These are phyloP conservation scores for Pseudocercospora cruenta DNA, from an alignment of 2,329 filamentous ascomycete genomes.

Conservation along the genomic window DNA sequence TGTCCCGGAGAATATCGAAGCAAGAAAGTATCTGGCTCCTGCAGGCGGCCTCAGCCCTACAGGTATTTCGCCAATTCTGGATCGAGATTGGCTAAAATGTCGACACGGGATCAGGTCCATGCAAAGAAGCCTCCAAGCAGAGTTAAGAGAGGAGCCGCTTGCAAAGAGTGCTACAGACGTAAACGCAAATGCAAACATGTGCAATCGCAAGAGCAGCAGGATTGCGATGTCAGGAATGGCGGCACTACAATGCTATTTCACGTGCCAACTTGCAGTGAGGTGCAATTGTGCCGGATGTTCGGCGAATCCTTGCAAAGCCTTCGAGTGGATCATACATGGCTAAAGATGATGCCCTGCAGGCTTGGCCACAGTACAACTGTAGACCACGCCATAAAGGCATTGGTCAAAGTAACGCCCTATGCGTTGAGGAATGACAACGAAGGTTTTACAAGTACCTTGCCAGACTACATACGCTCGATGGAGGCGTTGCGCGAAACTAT, in stretches of 20 bases:
- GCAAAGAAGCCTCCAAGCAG: background rate
- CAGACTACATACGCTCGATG: background rate
- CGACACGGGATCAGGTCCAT: background rate
- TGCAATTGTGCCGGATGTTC: background rate
- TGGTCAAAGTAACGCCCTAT: background rate
- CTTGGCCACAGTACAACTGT: background rate
- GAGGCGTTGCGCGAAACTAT: background rate
- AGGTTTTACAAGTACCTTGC: background rate
- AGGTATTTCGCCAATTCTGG: background rate
- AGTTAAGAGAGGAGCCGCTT: background rate
- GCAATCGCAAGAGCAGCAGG: background rate
- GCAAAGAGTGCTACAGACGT: background rate
- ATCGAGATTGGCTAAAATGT: background rate
- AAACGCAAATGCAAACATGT: slow-evolving; percentile 4
- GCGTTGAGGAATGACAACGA: background rate
- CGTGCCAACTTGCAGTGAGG: background rate
- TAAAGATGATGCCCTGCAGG: slow-evolving; percentile 3
- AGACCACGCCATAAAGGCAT: background rate
- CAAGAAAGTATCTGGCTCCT: background rate
- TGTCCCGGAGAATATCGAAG: no score
- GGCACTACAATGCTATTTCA: background rate
- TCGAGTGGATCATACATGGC: slow-evolving; percentile 4
- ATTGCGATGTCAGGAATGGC: background rate
- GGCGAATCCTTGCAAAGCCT: background rate
- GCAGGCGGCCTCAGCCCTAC: background rate